Evolutionary conservation across 257 asterid species (phyloP).

Genomic region (Ajuga chamaepitys): DNA sequence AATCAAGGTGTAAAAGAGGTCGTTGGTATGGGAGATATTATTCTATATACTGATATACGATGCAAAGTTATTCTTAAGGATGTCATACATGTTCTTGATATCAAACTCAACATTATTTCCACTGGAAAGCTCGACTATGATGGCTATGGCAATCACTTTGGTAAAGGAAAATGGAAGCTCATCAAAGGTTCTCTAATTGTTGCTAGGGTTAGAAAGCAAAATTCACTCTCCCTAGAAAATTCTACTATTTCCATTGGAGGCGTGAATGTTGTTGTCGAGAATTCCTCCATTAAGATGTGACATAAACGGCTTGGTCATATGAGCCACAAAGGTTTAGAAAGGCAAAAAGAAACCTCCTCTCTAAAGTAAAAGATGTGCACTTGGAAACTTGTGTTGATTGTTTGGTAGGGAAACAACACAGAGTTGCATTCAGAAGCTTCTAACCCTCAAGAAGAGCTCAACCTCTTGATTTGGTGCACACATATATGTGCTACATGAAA

Average conservation of each 20-base stretch:
- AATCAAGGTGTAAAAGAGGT: too few species aligned
- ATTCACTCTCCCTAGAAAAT: neutral
- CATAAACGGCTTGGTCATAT: neutral
- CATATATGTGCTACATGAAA: neutral
- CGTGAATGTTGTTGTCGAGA: neutral
- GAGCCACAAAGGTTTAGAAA: neutral
- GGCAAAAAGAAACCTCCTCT: neutral
- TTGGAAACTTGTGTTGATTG: neutral
- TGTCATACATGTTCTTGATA: too few species aligned
- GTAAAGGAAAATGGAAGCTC: conserved; percentile 4
- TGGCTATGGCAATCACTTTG: too few species aligned
- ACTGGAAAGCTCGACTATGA: too few species aligned
- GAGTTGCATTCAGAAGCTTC: neutral
- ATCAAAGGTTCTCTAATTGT: neutral
- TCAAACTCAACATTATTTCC: too few species aligned
- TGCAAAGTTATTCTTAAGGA: too few species aligned
- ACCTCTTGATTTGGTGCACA: neutral
- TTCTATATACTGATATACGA: too few species aligned
- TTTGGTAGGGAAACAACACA: neutral
- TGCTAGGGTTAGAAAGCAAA: neutral
- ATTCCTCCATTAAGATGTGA: neutral
- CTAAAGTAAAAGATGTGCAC: neutral
- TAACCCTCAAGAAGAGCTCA: neutral
- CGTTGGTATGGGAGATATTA: too few species aligned
- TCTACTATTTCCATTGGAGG: neutral